Evolutionary conservation across 345 rosid genomes (phyloP), one percentile per base, ranked within the genome.

Genomic region (Populus euphratica): DNA sequence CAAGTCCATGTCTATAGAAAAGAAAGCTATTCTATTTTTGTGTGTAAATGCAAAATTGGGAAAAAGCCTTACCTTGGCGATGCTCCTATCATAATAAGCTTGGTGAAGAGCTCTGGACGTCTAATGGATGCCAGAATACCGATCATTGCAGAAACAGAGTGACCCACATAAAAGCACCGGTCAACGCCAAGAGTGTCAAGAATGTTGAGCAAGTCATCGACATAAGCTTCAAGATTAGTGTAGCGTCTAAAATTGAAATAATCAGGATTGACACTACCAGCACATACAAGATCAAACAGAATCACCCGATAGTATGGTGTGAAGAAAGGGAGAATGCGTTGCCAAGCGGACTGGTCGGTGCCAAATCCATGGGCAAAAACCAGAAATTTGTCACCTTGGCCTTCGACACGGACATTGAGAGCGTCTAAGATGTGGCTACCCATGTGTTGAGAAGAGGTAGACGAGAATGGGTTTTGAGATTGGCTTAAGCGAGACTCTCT

Each of bases 291-390:
- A 80, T 95, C 98, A 44, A 85, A 92, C 64, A 95, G 91, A 50
- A 93, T 81, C 39, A 95, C 78, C 20, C 86, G 76, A 81, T 90
- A 89, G 70, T 78, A 75, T 3, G 76, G 86, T 0, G 87, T 76
- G 77, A 95, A 87, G 67, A 70, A 83, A 2, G 94, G 98, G 62
- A 95, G 90, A 80, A 95, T 88, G 31, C 89, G 86, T 54, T 92
- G 92, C 98, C 99, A 95, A 1, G 92, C 92, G 0, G 92, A 90
- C 66, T 95, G 99, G 83, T 95, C 98, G 0, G 97, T 91, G 33
- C 99, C 98, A 79, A 91, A 77, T 13, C 99, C 96, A 62, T 95
- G 99, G 10, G 93, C 95, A 6, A 92, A 75, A 13, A 95, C 91
- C 16, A 92, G 79, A 83, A 87, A 62, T 83, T 76, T 85, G 17